Percentiles rank a stretch among this genome's conserved stretches.
These are phyloP conservation scores for Saccharata proteae DNA, from an alignment of 2,329 filamentous ascomycete genomes.

Conservation along the genomic window DNA sequence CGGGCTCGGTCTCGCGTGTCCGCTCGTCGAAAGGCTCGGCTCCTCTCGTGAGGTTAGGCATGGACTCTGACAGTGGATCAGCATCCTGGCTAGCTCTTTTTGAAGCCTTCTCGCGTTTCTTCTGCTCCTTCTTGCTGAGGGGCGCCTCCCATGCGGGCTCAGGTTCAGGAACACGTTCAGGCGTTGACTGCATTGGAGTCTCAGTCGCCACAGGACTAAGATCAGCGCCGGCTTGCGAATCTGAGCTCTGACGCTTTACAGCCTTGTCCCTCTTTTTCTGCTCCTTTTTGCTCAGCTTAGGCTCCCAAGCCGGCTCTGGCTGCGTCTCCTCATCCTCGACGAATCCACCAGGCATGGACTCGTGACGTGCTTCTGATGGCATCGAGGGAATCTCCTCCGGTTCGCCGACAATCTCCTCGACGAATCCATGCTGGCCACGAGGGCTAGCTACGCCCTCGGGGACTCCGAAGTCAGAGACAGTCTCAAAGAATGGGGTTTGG, in stretches of 20 bases:
- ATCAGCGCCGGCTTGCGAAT: no score
- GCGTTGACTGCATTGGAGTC: no score
- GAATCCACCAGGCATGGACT: conserved; percentile 53
- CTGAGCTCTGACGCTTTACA: no score
- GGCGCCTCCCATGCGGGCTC: conserved; percentile 22
- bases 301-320: conserved; percentile 10
- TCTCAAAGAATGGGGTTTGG: conserved; percentile 29
- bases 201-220: no score
- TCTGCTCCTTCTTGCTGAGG: conserved; percentile 21
- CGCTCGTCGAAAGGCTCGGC: conserved; percentile 22
- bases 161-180: conserved; percentile 15
- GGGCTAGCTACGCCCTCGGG: conserved; percentile 13
- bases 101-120: conserved; percentile 33
- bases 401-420: conserved; percentile 32
- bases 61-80: no score
- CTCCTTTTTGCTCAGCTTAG: conserved; percentile 19
- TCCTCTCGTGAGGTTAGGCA: conserved; percentile 13
- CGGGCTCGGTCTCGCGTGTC: conserved; percentile 5
- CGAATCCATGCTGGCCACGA: conserved; percentile 19
- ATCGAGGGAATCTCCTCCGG: conserved; percentile 37
- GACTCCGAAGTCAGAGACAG: conserved; percentile 25
- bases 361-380: conserved; percentile 26
- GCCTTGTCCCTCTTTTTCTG: conserved; percentile 1
- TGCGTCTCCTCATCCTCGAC: conserved; percentile 23
- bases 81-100: conserved; percentile 17